Conservation (phyloP, 768 basidiomycete genomes). For the Polyporus arcularius region DNA sequence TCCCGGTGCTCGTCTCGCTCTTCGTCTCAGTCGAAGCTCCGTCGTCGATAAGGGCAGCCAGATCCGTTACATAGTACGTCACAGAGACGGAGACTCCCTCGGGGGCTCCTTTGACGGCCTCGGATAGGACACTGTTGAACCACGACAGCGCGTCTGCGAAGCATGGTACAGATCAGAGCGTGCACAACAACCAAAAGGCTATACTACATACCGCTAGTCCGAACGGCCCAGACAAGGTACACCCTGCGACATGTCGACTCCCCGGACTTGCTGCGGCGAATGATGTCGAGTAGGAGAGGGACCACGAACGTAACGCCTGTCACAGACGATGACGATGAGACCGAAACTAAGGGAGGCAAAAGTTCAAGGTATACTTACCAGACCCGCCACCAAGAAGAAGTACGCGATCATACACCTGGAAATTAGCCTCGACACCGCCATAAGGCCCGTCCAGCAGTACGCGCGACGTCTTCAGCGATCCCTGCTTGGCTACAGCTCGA, state of each 20-base stretch:
- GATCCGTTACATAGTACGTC: neutral
- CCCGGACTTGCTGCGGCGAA: slow-evolving; percentile 17
- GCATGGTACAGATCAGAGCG: neutral
- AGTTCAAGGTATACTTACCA: slow-evolving; percentile 29
- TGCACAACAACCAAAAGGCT: neutral
- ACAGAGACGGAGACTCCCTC: slow-evolving; percentile 12
- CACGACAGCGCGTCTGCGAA: slow-evolving; percentile 23
- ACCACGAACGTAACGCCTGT: slow-evolving; percentile 10
- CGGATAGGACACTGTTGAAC: slow-evolving; percentile 20
- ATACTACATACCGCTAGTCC: slow-evolving; percentile 18
- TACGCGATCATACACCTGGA: slow-evolving; percentile 31
- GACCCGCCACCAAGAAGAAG: slow-evolving; percentile 36
- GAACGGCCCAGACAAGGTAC: slow-evolving; percentile 28
- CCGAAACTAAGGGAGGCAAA: slow-evolving; percentile 4
- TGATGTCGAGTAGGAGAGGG: slow-evolving; percentile 31
- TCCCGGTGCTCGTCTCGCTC: slow-evolving; percentile 17
- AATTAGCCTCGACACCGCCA: slow-evolving; percentile 28
- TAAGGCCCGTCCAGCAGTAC: slow-evolving; percentile 34
- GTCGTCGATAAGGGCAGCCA: slow-evolving; percentile 18
- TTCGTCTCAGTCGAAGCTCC: slow-evolving; percentile 9
- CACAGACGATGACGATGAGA: slow-evolving; percentile 25
- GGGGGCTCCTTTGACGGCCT: slow-evolving; percentile 9
- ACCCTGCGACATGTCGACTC: slow-evolving; percentile 21
- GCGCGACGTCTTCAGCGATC: slow-evolving; percentile 21
- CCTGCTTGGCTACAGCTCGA: neutral